Conservation (phyloP, 139 green algal genomes). For the Medakamo hakoo region DNA sequence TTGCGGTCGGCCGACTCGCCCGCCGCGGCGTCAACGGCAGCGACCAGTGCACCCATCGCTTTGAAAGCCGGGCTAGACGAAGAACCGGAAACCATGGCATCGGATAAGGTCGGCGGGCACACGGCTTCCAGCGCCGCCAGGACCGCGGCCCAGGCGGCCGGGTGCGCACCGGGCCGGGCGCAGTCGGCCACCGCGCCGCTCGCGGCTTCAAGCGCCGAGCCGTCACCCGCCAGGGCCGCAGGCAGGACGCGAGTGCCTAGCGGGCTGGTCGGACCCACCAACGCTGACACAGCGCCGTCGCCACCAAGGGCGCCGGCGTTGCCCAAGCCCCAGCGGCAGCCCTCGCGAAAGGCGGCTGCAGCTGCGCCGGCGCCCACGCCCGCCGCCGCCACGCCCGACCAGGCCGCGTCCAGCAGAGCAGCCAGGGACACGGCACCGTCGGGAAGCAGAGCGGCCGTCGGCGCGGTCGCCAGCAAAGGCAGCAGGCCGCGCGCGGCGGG, state of each 20-base stretch:
- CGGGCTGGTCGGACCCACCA: neutral
- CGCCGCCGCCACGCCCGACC: neutral
- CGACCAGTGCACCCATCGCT: too few relatives aligned
- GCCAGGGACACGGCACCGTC: neutral
- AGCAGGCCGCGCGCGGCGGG: neutral
- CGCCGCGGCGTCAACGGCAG: neutral
- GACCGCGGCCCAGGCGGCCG: neutral
- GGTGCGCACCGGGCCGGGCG: neutral
- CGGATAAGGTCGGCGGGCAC: too few relatives aligned
- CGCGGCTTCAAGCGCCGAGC: neutral
- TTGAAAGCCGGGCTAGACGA: neutral
- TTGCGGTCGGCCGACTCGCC: neutral
- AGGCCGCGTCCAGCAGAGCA: neutral
- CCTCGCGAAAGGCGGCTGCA: neutral
- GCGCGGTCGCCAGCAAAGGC: neutral
- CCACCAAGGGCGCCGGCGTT: neutral
- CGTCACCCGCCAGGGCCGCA: neutral
- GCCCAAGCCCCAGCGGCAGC: neutral
- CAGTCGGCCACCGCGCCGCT: neutral
- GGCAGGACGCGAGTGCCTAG: neutral
- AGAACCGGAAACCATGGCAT: neutral
- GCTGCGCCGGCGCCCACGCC: neutral
- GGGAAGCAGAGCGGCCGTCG: neutral
- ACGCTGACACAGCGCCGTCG: neutral
- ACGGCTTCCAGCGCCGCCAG: too few relatives aligned